Conservation (phyloP, 768 basidiomycete species). For the Cyclocybe aegerita region DNA sequence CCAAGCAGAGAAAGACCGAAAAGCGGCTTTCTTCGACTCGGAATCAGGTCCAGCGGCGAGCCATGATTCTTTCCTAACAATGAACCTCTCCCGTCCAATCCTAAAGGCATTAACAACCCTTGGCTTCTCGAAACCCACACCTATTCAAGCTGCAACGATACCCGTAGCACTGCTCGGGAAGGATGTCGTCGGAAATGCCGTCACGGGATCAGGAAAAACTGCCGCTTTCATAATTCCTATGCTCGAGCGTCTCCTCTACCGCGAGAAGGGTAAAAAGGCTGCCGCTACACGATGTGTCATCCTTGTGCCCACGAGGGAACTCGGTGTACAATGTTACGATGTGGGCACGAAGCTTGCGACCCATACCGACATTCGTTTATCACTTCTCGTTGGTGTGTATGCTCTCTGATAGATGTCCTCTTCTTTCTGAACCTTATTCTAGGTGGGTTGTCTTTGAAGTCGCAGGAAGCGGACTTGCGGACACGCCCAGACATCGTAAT, state of each 20-base stretch:
- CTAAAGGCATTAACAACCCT: slow-evolving; percentile 87
- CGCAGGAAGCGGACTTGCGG: slow-evolving; percentile 84
- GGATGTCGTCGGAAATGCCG: slow-evolving; percentile 93
- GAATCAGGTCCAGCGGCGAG: slow-evolving; percentile 44
- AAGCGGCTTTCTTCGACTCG: slow-evolving; percentile 86
- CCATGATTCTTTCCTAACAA: slow-evolving; percentile 83
- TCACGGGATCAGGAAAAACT: slow-evolving; percentile 98
- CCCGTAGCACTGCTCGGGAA: slow-evolving; percentile 93
- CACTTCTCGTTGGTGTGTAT: slow-evolving; percentile 83
- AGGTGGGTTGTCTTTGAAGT: slow-evolving; percentile 93
- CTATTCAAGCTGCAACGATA: slow-evolving; percentile 93
- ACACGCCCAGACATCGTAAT: slow-evolving; percentile 91
- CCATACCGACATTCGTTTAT: slow-evolving; percentile 88
- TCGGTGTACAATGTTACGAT: slow-evolving; percentile 94
- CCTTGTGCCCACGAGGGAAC: slow-evolving; percentile 91
- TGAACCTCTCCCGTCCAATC: slow-evolving; percentile 95
- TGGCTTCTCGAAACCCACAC: slow-evolving; percentile 83
- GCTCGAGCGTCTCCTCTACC: slow-evolving; percentile 87
- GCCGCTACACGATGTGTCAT: slow-evolving; percentile 89
- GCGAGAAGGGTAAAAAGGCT: slow-evolving; percentile 85
- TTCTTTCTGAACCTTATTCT: slow-evolving; percentile 5
- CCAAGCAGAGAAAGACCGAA: slow-evolving; percentile 70
- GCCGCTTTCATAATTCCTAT: slow-evolving; percentile 96
- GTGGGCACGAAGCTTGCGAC: slow-evolving; percentile 83
- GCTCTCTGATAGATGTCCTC: background rate